Percentiles rank a stretch among this genome's conserved stretches.
These are phyloP conservation scores for Ustilaginoidea virens DNA, from an alignment of 2,329 filamentous ascomycete species.

Conservation along the genomic window DNA sequence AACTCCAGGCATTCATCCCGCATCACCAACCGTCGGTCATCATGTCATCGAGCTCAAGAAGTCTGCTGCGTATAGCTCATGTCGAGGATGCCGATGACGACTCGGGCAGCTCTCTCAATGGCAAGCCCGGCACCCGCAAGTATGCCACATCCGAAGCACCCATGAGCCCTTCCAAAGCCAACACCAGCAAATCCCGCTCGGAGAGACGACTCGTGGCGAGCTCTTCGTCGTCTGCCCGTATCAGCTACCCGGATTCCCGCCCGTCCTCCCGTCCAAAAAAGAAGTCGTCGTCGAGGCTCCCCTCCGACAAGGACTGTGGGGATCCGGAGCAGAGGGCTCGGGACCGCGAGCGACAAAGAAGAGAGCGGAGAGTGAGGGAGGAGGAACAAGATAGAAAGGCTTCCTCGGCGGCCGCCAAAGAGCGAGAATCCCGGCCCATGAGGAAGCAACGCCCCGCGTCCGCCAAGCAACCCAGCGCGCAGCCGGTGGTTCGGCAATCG, in stretches of 20 bases:
- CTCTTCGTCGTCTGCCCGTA: conserved; percentile 19
- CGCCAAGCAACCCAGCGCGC: conserved; percentile 16
- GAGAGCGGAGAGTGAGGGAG: conserved; percentile 11
- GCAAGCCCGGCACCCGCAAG: conserved; percentile 21
- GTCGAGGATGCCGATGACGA: conserved; percentile 36
- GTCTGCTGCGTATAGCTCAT: conserved; percentile 22
- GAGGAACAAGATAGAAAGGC: conserved; percentile 8
- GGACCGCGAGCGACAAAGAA: conserved; percentile 14
- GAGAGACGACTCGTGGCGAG: conserved; percentile 19
- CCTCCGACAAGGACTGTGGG: conserved; percentile 9
- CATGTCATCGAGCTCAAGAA: conserved; percentile 25
- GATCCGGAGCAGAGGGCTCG: conserved; percentile 9
- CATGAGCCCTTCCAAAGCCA: conserved; percentile 28
- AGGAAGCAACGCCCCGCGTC: conserved; percentile 15
- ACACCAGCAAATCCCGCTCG: conserved; percentile 32
- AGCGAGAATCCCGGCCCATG: conserved; percentile 12
- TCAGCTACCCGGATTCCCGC: conserved; percentile 30
- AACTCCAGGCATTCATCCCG: too few relatives aligned
- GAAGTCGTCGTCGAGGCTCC: conserved; percentile 10
- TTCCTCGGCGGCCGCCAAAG: conserved; percentile 5
- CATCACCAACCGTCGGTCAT: too few relatives aligned
- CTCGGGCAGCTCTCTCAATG: conserved; percentile 25
- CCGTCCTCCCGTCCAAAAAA: conserved; percentile 17
- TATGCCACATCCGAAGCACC: conserved; percentile 34
- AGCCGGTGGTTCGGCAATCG: conserved; percentile 16